These are phyloP conservation scores for Xylaria acuta DNA, from an alignment of 495 filamentous ascomycete species.

Conservation along the genomic window DNA sequence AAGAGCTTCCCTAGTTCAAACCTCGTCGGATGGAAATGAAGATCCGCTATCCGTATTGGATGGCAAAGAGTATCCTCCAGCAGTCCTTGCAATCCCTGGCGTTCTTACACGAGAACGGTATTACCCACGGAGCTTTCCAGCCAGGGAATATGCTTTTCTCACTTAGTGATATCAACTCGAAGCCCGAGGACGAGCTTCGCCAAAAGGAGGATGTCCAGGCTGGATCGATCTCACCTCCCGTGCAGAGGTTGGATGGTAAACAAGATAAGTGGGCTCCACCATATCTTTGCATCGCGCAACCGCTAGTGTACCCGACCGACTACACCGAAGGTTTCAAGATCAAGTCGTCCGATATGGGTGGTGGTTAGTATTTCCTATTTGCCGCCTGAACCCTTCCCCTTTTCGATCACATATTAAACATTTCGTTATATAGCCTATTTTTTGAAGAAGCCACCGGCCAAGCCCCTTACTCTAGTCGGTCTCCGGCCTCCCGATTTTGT, in stretches of 20 bases:
- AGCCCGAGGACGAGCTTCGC: slow-evolving; percentile 36
- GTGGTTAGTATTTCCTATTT: slow-evolving; percentile 38
- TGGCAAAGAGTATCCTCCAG: slow-evolving; percentile 52
- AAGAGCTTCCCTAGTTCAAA: slow-evolving; percentile 43
- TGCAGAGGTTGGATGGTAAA: slow-evolving; percentile 45
- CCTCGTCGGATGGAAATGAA: too few relatives aligned
- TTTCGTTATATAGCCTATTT: slow-evolving; percentile 39
- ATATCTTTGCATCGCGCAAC: slow-evolving; percentile 46
- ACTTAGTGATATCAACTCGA: slow-evolving; percentile 34
- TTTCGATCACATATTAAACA: slow-evolving; percentile 2
- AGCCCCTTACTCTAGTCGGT: slow-evolving; percentile 41
- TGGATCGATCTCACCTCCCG: slow-evolving; percentile 32
- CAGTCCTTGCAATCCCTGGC: slow-evolving; percentile 51
- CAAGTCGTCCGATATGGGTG: slow-evolving; percentile 51
- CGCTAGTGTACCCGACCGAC: slow-evolving; percentile 34
- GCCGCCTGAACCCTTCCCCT: slow-evolving; percentile 10
- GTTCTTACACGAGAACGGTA: slow-evolving; percentile 50
- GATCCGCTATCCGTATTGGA: slow-evolving; percentile 49
- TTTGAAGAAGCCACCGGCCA: slow-evolving; percentile 38
- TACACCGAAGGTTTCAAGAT: slow-evolving; percentile 39
- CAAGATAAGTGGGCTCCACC: slow-evolving; percentile 46
- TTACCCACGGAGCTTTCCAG: slow-evolving; percentile 57
- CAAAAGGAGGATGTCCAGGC: slow-evolving; percentile 26
- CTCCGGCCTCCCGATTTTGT: slow-evolving; percentile 47
- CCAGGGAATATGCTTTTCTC: slow-evolving; percentile 56